Evolutionary conservation across 441 rosid genomes (phyloP).

Genomic region (Adansonia grandidieri): DNA sequence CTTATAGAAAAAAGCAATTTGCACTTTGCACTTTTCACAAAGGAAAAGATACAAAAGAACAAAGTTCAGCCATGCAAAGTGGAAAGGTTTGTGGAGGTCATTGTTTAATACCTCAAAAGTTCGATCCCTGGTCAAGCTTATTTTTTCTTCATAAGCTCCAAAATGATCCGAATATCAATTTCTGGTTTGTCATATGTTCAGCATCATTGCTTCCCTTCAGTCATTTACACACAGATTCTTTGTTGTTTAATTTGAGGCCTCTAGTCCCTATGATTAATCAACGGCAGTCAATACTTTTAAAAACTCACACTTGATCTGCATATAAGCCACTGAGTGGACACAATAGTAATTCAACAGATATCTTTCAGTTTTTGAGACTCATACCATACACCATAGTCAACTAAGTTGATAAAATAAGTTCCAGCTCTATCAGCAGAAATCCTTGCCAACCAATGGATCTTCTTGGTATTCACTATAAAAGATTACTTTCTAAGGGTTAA

Average conservation of each 20-base stretch:
- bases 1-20: slow-evolving; percentile 24
- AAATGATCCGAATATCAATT: slow-evolving; percentile 12
- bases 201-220: slow-evolving; percentile 19
- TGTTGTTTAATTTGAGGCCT: background rate
- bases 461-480: too few relatives aligned
- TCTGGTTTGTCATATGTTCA: slow-evolving; percentile 15
- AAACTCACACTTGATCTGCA: too few relatives aligned
- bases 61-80: slow-evolving; percentile 22
- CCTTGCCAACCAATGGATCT: too few relatives aligned
- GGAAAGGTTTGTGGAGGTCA: slow-evolving; percentile 16
- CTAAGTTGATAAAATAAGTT: too few relatives aligned
- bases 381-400: too few relatives aligned
- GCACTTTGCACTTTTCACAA: slow-evolving; percentile 20
- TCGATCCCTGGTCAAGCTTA: background rate
- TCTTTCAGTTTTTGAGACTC: too few relatives aligned
- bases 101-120: slow-evolving; percentile 1
- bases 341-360: too few relatives aligned
- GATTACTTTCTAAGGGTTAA: too few relatives aligned
- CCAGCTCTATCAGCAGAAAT: too few relatives aligned
- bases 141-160: background rate
- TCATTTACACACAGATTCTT: slow-evolving; percentile 6
- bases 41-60: slow-evolving; percentile 16
- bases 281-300: too few relatives aligned
- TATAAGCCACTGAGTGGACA: background rate
- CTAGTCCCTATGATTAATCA: background rate